Percentiles rank a stretch among this genome's conserved stretches.
Evolutionary conservation across 169 alveolate genomes (phyloP).

Genomic region (Plasmodium vivax): DNA sequence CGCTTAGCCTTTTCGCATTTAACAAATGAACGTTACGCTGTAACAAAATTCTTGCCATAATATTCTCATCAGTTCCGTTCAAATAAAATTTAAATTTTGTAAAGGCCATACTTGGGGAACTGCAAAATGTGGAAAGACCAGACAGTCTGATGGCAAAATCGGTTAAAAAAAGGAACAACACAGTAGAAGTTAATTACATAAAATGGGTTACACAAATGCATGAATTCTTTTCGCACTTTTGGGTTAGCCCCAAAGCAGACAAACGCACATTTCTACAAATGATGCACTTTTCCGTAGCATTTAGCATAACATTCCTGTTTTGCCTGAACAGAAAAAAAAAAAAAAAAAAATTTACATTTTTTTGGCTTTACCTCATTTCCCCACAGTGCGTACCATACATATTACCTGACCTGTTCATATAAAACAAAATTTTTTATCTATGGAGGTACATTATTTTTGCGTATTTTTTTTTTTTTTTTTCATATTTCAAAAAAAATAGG

Average conservation of each 20-base stretch:
- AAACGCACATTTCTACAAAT: not conserved
- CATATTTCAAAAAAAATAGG: not conserved
- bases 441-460: not conserved
- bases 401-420: slow-evolving; percentile 8
- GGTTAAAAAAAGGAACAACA: not conserved
- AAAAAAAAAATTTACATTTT: not conserved
- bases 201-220: not conserved
- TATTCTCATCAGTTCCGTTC: not conserved
- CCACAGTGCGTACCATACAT: not conserved
- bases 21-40: not conserved
- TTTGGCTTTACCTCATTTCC: not conserved
- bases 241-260: not conserved
- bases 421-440: not conserved
- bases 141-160: not conserved
- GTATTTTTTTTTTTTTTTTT: not conserved
- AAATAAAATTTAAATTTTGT: not conserved
- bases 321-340: not conserved
- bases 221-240: not conserved
- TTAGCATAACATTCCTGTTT: not conserved
- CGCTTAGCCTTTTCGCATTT: not conserved
- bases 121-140: not conserved
- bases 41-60: not conserved
- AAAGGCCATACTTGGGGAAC: not conserved
- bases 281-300: not conserved
- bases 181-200: not conserved